These are phyloP conservation scores for Penicillium sp. DNA, from an alignment of 2,329 filamentous ascomycete species.

Conservation along the genomic window DNA sequence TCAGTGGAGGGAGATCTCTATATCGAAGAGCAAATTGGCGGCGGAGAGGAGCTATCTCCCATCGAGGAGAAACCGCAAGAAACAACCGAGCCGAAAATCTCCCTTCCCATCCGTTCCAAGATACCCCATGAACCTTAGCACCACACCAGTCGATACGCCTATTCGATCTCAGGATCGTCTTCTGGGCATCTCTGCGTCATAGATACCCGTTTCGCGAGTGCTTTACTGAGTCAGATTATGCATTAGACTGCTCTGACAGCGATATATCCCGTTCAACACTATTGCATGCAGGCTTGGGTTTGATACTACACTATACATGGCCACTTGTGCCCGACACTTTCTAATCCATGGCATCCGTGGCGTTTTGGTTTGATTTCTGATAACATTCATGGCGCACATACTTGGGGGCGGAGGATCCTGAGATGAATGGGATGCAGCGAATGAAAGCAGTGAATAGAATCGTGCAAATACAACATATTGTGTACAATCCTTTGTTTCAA, in stretches of 20 bases:
- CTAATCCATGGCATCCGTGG: constrained; percentile 8
- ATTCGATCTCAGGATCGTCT: background rate
- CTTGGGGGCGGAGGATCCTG: background rate
- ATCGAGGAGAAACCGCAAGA: constrained; percentile 9
- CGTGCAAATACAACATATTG: background rate
- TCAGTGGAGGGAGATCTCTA: constrained; percentile 42
- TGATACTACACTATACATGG: constrained; percentile 16
- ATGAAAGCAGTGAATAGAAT: background rate
- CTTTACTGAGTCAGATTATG: constrained; percentile 12
- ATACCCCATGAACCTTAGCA: constrained; percentile 14
- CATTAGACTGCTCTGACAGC: constrained; percentile 13
- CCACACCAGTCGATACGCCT: constrained; percentile 3
- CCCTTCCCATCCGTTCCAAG: constrained; percentile 24
- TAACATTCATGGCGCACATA: constrained; percentile 11
- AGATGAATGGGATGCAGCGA: constrained; percentile 1
- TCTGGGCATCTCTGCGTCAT: constrained; percentile 5
- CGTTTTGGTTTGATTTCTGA: constrained; percentile 7
- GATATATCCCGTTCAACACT: constrained; percentile 22
- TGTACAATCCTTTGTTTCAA: background rate
- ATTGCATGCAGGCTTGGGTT: constrained; percentile 22
- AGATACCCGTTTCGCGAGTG: constrained; percentile 14
- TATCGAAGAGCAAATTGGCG: constrained; percentile 20
- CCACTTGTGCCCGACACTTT: constrained; percentile 3
- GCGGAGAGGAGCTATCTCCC: constrained; percentile 25
- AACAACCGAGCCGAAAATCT: constrained; percentile 6